phyloP scores from a whole-genome alignment of 139 green algal genomes.

The Haematococcus lacustris region DNA sequence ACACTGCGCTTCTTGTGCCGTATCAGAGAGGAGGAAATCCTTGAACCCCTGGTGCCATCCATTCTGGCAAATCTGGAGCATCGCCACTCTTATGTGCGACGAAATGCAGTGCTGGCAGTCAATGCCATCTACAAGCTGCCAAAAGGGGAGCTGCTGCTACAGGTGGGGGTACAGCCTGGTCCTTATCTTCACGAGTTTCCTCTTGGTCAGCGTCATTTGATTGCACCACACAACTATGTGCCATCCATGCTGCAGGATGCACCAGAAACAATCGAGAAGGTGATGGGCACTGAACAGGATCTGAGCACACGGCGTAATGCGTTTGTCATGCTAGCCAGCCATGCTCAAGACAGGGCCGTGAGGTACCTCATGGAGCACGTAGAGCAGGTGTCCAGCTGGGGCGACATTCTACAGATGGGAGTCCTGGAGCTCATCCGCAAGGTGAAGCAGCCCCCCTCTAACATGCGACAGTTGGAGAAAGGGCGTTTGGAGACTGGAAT shows the following conservation, averaged over 20 bases:
- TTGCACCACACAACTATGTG: too few species aligned
- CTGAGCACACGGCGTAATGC: conserved; percentile 88
- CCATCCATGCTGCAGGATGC: conserved; percentile 80
- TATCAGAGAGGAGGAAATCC: conserved; percentile 92
- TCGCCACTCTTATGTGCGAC: conserved; percentile 92
- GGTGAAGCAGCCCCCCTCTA: too few species aligned
- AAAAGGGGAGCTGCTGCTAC: conserved; percentile 68
- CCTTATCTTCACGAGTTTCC: too few species aligned
- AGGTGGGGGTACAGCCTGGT: conserved; percentile 9
- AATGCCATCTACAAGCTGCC: conserved; percentile 88
- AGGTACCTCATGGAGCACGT: conserved; percentile 80
- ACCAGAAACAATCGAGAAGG: conserved; percentile 86
- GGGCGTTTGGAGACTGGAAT: too few species aligned
- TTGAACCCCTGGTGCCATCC: conserved; percentile 93
- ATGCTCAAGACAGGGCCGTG: conserved; percentile 75
- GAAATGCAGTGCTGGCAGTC: conserved; percentile 93
- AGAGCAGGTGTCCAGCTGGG: conserved; percentile 84
- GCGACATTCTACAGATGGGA: conserved; percentile 92
- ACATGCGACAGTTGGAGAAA: too few species aligned
- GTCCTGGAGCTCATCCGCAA: conserved; percentile 94
- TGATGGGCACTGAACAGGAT: conserved; percentile 71
- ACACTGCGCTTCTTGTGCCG: conserved; percentile 95
- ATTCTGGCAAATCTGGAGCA: conserved; percentile 94
- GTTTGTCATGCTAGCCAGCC: conserved; percentile 82
- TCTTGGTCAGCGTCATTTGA: too few species aligned